Base-by-base conservation (phyloP, 2,329 filamentous ascomycete genomes). In the Tolypocladium endophyticum region DNA sequence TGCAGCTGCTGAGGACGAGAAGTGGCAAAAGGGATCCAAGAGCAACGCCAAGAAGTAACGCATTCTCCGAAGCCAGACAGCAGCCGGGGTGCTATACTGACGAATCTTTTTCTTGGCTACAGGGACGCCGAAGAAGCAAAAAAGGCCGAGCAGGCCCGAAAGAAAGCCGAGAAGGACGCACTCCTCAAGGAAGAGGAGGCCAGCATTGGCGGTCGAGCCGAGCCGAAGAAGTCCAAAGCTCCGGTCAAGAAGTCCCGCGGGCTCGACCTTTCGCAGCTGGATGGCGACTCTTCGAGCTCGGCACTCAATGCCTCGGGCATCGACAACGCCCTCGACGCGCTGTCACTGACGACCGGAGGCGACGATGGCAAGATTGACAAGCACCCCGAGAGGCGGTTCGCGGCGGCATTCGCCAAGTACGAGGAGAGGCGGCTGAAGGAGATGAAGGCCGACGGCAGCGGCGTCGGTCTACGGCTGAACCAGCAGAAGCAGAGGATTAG, bases 161-260 rank as follows among this genome's bases (percentile, higher is more conserved):
- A 96, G 77, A 97, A 96, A 77, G 93, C 92, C 57, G 94, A 97
- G 72, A 88, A 88, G 56, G 92, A 95, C 1, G 90, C 92, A 14
- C 78, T 92, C 30, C 77, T 92, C 43, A 87, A 86, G 60, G 92
- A 89, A 70, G 94, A 99, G 75, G 93, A 97, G 71, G 87, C 83
- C 63, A 80, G 67, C 66, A 72, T 83, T 60, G 76, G 82, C 67
- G 76, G 83, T 68, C 79, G 85, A 66, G 74, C 81, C 28, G 79
- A 79, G 35, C 82, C 85, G 58, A 91, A 90, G 75, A 87, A 87
- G 65, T 76, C 81, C 60, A 89, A 90, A 74, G 76, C 81, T 7
- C 86, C 87, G 14, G 78, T 80, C 56, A 89, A 89, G 74, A 89
- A 88, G 72, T 82, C 82, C 55, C 82, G 84, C 62, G 89, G 89